Evolutionary conservation across 257 asterid species (phyloP).

Genomic region (Solanum neorickii): DNA sequence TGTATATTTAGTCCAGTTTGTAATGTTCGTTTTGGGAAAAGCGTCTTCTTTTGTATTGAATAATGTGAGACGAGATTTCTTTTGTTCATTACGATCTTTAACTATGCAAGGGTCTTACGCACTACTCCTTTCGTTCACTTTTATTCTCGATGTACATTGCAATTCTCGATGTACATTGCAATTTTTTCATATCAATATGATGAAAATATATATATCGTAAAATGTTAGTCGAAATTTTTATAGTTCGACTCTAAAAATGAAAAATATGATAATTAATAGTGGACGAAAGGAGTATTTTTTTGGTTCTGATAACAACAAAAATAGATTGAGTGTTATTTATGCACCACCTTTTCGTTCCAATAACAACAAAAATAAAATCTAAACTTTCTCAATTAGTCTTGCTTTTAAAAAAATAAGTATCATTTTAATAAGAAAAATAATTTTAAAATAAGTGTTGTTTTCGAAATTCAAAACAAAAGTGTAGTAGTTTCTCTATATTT

Average conservation of each 20-base stretch:
- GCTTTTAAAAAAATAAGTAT: neutral
- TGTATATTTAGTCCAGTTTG: neutral
- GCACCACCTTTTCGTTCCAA: neutral
- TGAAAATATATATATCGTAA: too few species aligned
- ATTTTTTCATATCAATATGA: too few species aligned
- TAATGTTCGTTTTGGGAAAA: neutral
- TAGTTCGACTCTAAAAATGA: too few species aligned
- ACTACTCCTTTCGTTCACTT: neutral
- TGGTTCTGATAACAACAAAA: too few species aligned
- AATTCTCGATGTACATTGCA: too few species aligned
- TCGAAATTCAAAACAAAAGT: neutral
- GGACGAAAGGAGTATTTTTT: too few species aligned
- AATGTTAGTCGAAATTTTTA: too few species aligned
- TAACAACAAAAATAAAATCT: neutral
- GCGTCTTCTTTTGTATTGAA: too few species aligned
- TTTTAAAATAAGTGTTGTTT: neutral
- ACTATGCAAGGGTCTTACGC: neutral
- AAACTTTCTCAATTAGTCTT: neutral
- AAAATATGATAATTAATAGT: too few species aligned
- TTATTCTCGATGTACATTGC: too few species aligned
- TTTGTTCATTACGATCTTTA: too few species aligned
- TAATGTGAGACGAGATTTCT: neutral
- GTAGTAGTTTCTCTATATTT: neutral
- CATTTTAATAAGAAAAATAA: neutral
- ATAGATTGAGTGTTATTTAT: too few species aligned